Base-by-base conservation (phyloP, 2,329 filamentous ascomycete species). In the Colletotrichum siamense region DNA sequence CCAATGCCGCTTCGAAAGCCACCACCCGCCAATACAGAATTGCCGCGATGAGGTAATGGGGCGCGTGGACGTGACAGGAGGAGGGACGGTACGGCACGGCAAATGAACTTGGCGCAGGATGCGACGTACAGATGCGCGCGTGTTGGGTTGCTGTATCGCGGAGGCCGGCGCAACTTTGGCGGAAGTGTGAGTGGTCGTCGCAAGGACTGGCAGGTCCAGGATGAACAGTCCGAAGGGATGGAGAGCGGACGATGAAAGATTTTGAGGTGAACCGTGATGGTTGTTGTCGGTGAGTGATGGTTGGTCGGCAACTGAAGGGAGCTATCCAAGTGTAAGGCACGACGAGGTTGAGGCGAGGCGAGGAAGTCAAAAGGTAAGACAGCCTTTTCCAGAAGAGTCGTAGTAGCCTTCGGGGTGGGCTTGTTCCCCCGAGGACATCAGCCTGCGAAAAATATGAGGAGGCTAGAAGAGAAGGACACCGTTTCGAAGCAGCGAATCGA, bases 251-350 rank as follows among this genome's bases (percentile, higher is more conserved):
- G 15, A n/a, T 32, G 36, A 68, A 26, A 10, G n/a, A 57, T 8
- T 28, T 30, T 30, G 61, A 66, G n/a, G 28, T 24, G 39, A 39
- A n/a, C 44, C 18, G 52, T 28, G 57, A 62, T 28, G 68, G 39
- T 26, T 44, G 69, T 69, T 39, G 73, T 64, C 63, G 69, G 22
- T 69, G 73, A 36, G 44, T 63, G 70, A 66, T 49, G 52, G 71
- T 44, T 36, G 57, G 44, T 34, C 39, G 66, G 32, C 39, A 9
- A 52, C 22, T 55, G 30, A 68, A 13, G 10, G 32, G 57, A 55
- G 44, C 18, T 63, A 62, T 36, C 15, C 24, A 36, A 28, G n/a
- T 16, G 55, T 32, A 26, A 62, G 24, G 49, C 30, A 26, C 52
- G 34, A 49, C 5, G 39, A 44, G 28, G n/a, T 66, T 49, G 39